Evolutionary conservation across 176 grass and related monocot genomes (phyloP).

Genomic region (Triticum aestivum): IWGSC_CS_RefSeq_v2.1 NC_057807.1:113074484-113074983

Average conservation of each 20-base stretch:
- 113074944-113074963: neutral
- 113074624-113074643: neutral
- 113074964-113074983: conserved; percentile 33
- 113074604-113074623: neutral
- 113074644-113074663: too few species aligned
- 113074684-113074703: too few species aligned
- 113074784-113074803: neutral
- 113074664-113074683: too few species aligned
- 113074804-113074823: neutral
- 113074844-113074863: neutral
- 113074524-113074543: neutral
- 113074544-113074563: neutral
- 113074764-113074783: too few species aligned
- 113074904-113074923: neutral
- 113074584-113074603: neutral
- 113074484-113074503: neutral
- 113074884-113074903: neutral
- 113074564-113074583: neutral
- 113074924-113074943: conserved; percentile 2
- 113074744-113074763: too few species aligned
- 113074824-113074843: neutral
- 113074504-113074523: neutral
- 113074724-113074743: too few species aligned
- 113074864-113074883: neutral
- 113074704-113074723: too few species aligned